phyloP scores from a whole-genome alignment of 495 filamentous ascomycete genomes.

The Haplographium delicatum region DNA sequence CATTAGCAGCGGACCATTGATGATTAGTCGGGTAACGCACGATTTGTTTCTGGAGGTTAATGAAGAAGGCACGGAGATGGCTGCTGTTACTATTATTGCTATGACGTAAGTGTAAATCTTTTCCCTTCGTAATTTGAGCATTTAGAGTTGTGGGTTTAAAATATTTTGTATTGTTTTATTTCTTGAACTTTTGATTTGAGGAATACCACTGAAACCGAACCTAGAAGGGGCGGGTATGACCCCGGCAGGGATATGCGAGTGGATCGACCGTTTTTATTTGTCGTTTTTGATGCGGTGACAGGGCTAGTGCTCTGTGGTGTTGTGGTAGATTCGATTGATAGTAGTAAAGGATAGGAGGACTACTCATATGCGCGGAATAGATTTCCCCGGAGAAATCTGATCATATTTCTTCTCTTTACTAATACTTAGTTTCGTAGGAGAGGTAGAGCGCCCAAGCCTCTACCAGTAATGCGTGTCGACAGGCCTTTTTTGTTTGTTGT shows the following conservation, averaged over 20 bases:
- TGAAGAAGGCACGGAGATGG: conserved; percentile 3
- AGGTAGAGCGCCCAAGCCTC: neutral
- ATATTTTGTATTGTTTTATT: too few species aligned
- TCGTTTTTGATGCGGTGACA: neutral
- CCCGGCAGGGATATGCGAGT: neutral
- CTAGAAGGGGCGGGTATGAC: neutral
- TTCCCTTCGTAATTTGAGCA: too few species aligned
- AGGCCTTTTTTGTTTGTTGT: conserved; percentile 3
- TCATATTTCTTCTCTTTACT: neutral
- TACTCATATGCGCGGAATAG: neutral
- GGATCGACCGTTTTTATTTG: conserved; percentile 5
- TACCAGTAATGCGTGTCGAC: neutral
- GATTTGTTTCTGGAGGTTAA: conserved; percentile 6
- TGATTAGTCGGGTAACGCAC: conserved; percentile 5
- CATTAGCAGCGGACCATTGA: neutral
- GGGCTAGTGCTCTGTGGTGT: conserved; percentile 1
- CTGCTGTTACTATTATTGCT: neutral
- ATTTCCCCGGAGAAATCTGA: neutral
- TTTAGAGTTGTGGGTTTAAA: too few species aligned
- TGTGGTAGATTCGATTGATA: neutral
- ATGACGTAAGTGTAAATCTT: neutral
- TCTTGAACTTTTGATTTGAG: neutral
- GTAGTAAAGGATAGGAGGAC: neutral
- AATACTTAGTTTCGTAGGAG: neutral
- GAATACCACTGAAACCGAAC: neutral